These are phyloP conservation scores for Massariosphaeria phaeospora DNA, from an alignment of 495 filamentous ascomycete species.

Conservation along the genomic window DNA sequence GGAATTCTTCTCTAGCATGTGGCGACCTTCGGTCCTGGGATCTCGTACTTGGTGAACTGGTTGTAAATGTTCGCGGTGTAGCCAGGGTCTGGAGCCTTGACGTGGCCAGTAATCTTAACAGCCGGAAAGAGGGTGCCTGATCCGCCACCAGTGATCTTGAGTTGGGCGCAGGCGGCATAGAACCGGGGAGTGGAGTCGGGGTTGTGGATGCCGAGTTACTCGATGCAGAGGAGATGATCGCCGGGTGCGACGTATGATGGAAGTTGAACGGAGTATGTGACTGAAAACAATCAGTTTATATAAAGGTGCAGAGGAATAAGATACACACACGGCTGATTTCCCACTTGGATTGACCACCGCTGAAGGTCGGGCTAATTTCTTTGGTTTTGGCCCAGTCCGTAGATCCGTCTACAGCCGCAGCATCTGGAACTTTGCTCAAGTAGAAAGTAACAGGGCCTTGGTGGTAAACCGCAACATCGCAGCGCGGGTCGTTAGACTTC, in stretches of 20 bases:
- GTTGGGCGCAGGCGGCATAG: constrained; percentile 44
- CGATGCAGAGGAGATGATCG: constrained; percentile 33
- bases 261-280: constrained; percentile 39
- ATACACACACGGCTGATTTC: constrained; percentile 20
- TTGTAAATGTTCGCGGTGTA: constrained; percentile 53
- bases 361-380: constrained; percentile 35
- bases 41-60: constrained; percentile 47
- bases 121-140: constrained; percentile 4
- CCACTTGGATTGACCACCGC: constrained; percentile 23
- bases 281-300: neutral
- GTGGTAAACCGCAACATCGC: constrained; percentile 61
- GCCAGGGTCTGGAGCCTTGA: constrained; percentile 52
- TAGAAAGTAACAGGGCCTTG: constrained; percentile 54
- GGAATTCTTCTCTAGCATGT: constrained; percentile 31
- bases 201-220: constrained; percentile 50
- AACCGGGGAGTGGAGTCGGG: constrained; percentile 46
- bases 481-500: constrained; percentile 46
- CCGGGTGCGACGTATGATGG: constrained; percentile 26
- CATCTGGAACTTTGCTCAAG: constrained; percentile 34
- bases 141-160: constrained; percentile 30
- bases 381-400: constrained; percentile 34
- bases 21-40: constrained; percentile 46
- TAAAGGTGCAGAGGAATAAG: neutral
- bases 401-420: constrained; percentile 26
- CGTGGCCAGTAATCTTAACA: constrained; percentile 48